Evolutionary conservation across 2,329 filamentous ascomycete species (phyloP).

Genomic region (Aspergillus thermomutatus): DNA sequence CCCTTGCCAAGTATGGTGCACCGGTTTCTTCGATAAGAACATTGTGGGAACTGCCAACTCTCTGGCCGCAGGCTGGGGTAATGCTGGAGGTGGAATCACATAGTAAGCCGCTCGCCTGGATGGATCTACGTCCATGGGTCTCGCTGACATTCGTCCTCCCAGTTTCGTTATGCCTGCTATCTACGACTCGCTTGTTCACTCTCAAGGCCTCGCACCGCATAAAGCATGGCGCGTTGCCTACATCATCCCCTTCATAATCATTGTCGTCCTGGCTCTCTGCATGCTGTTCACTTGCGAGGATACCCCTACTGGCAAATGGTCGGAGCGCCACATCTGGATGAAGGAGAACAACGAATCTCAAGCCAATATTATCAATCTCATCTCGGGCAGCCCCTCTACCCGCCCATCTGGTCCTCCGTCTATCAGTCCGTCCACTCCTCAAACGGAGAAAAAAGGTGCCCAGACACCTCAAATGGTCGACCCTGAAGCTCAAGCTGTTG

Average conservation of each 20-base stretch:
- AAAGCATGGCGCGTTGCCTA: conserved; percentile 83
- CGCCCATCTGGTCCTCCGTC: conserved; percentile 23
- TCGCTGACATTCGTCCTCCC: background rate
- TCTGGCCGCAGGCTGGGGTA: conserved; percentile 79
- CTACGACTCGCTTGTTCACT: conserved; percentile 68
- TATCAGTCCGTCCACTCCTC: conserved; percentile 16
- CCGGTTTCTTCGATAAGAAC: conserved; percentile 90
- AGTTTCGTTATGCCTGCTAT: conserved; percentile 86
- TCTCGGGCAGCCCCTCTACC: conserved; percentile 20
- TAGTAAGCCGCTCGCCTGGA: conserved; percentile 47
- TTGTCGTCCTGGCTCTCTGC: conserved; percentile 61
- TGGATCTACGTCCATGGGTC: background rate
- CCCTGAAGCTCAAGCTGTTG: conserved; percentile 45
- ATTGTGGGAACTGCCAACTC: conserved; percentile 86
- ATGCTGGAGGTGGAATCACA: conserved; percentile 83
- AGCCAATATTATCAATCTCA: conserved; percentile 31
- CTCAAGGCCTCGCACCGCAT: conserved; percentile 59
- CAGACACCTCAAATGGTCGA: conserved; percentile 23
- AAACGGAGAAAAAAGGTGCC: conserved; percentile 33
- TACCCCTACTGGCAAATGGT: conserved; percentile 79
- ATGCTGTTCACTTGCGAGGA: conserved; percentile 75
- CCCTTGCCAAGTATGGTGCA: conserved; percentile 84
- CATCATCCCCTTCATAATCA: conserved; percentile 75
- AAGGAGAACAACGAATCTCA: conserved; percentile 36
- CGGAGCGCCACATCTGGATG: conserved; percentile 61